Base-by-base conservation (phyloP, 257 asterid species). In the Verbena officinalis region DNA sequence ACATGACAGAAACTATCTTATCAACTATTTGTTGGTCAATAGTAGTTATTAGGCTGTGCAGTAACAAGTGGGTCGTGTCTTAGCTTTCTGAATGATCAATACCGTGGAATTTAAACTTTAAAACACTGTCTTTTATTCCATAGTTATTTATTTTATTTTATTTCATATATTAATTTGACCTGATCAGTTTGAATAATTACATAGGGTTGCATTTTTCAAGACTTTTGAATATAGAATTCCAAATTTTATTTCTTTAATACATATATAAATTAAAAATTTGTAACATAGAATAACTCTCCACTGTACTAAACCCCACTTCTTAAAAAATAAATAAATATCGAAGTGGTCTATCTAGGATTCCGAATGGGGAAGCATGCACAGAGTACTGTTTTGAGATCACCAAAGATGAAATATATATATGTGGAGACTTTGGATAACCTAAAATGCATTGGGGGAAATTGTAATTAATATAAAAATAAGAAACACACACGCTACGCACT, bases 331-430 rank as follows among this genome's bases (percentile, higher is more conserved):
- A n/a, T n/a, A n/a, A n/a, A n/a, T n/a, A n/a, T n/a, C n/a, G n/a
- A n/a, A 44, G 70, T 76, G 73, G 66, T 71, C 75, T 66, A 72
- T 58, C 76, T 68, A 43, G 81, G 69, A 68, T 57, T 76, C 75
- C 73, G 67, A 79, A 84, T 68, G 15, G 44, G 83, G 73, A 73
- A 73, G 65, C 83, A 73, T 61, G 71, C 15, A n/a, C n/a, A n/a
- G n/a, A n/a, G n/a, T n/a, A 68, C 67, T 27, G 70, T 68, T 71
- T 68, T 22, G 84, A 78, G 67, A 69, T 65, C 8, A 64, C 34
- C 76, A 71, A 77, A 82, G 52, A 36, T 44, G 69, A 67, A 36
- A 36, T 36, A 4, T 27, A 5, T 2, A 27, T 7, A 55, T 50
- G 72, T 77, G 77, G 73, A 78, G 27, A 73, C 75, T 59, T 77